Evolutionary conservation across 2,329 filamentous ascomycete genomes (phyloP), one percentile per base, ranked within the genome.

Genomic region (Eutypella sp.): DNA sequence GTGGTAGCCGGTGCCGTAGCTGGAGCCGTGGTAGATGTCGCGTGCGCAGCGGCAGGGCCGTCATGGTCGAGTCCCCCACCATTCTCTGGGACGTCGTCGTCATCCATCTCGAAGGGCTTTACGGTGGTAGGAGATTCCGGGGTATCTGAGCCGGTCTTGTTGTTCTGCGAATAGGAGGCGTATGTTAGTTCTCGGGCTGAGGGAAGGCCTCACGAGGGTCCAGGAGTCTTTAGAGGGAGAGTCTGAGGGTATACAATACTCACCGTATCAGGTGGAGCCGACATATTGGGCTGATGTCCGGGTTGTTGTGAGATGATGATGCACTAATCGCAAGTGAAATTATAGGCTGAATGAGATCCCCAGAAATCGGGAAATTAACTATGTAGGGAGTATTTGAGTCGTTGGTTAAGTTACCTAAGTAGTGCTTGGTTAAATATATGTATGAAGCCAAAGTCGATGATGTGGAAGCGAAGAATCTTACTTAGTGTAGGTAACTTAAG

Each of bases 121-220:
- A 75, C 81, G 38, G 82, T 85, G 10, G 82, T 85, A 9, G 82
- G 82, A 40, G 82, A 85, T 66, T 85, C 82, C 31, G 81, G 76
- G 49, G 64, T 74, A 44, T 63, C 63, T n/a, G n/a, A n/a, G n/a
- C n/a, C n/a, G n/a, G n/a, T n/a, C n/a, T n/a, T n/a, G n/a, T n/a
- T n/a, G n/a, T n/a, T n/a, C n/a, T n/a, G n/a, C n/a, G n/a, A n/a
- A n/a, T n/a, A n/a, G n/a, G n/a, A n/a, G n/a, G n/a, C n/a, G n/a
- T n/a, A n/a, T n/a, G n/a, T n/a, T n/a, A n/a, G n/a, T n/a, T n/a
- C n/a, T n/a, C n/a, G n/a, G n/a, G n/a, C n/a, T n/a, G n/a, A n/a
- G n/a, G n/a, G n/a, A n/a, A n/a, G n/a, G n/a, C n/a, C n/a, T n/a
- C n/a, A n/a, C n/a, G n/a, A n/a, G n/a, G n/a, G n/a, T n/a, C n/a